Conservation (phyloP, 2,329 filamentous ascomycete genomes). For the Fragosphaeria purpurea region DNA sequence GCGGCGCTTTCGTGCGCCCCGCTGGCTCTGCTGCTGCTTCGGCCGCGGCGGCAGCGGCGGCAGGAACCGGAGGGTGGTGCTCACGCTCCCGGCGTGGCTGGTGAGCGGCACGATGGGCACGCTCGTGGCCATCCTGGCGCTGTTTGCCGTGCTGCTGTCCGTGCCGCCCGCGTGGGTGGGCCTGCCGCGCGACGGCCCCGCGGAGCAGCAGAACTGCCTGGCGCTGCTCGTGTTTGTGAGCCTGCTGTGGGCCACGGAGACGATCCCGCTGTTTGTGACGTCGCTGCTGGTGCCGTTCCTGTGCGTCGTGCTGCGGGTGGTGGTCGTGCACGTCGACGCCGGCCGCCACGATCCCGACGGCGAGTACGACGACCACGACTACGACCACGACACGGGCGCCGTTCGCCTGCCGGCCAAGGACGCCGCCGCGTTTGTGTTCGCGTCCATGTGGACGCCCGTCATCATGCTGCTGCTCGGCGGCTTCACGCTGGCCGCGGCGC, state of each 20-base stretch:
- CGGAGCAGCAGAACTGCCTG: conserved; percentile 92
- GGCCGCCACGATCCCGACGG: too few species aligned
- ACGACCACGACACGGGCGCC: too few species aligned
- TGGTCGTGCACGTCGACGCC: too few species aligned
- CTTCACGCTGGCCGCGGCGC: conserved; percentile 87
- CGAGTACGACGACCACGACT: conserved; percentile 59
- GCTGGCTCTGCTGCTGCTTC: too few species aligned
- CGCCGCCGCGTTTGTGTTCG: conserved; percentile 76
- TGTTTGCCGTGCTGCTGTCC: conserved; percentile 66
- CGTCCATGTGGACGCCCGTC: conserved; percentile 97
- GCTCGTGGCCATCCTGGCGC: conserved; percentile 55
- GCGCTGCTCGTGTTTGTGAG: conserved; percentile 91
- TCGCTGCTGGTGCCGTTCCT: conserved; percentile 90
- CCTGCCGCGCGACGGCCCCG: conserved; percentile 60
- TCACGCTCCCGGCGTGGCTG: conserved; percentile 71
- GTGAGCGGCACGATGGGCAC: conserved; percentile 73
- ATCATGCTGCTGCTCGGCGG: conserved; percentile 96
- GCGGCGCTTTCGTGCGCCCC: conserved; percentile 54
- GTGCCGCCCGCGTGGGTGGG: too few species aligned
- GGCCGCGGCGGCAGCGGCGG: too few species aligned
- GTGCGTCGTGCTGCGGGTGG: conserved; percentile 75
- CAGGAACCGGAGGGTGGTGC: conserved; percentile 27
- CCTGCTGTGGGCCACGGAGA: conserved; percentile 94
- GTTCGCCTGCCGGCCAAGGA: conserved; percentile 71
- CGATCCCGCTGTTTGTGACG: conserved; percentile 93